Evolutionary conservation across 225 moss, liverwort and hornwort genomes (phyloP).

Genomic region (Straminergon stramineum): DNA sequence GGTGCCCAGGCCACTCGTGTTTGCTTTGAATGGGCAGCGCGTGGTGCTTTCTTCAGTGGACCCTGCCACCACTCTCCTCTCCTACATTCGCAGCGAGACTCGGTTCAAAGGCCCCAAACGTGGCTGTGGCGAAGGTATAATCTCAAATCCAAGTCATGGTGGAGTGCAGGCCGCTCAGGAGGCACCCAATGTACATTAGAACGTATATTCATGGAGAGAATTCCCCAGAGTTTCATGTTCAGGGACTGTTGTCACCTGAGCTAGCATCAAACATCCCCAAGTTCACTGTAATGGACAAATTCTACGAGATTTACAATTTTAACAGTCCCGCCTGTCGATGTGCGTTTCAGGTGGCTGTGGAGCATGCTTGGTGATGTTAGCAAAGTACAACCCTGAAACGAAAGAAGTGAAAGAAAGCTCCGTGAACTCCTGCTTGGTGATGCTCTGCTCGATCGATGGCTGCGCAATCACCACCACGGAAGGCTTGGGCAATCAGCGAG

Average conservation of each 20-base stretch:
- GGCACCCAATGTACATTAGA: neutral
- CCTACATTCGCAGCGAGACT: constrained; percentile 47
- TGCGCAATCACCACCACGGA: constrained; percentile 70
- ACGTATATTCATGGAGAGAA: neutral
- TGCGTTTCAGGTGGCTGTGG: constrained; percentile 69
- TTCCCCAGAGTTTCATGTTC: neutral
- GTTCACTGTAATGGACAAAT: neutral
- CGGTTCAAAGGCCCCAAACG: constrained; percentile 57
- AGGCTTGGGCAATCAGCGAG: constrained; percentile 43
- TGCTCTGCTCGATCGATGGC: constrained; percentile 55
- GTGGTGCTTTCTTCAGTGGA: constrained; percentile 60
- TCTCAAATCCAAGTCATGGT: neutral
- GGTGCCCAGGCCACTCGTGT: constrained; percentile 30
- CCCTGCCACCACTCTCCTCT: constrained; percentile 60
- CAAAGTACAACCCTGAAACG: constrained; percentile 35
- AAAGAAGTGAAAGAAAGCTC: constrained; percentile 49
- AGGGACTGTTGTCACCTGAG: neutral
- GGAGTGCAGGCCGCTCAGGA: neutral
- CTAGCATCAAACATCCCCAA: neutral
- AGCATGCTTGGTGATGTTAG: constrained; percentile 64
- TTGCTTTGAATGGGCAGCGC: constrained; percentile 67
- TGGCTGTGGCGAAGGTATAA: constrained; percentile 71
- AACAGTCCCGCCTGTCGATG: neutral
- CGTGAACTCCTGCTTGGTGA: constrained; percentile 67
- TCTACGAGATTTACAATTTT: neutral